These are phyloP conservation scores for Xylariomycetidae sp. DNA, from an alignment of 2,329 filamentous ascomycete species.

Conservation along the genomic window DNA sequence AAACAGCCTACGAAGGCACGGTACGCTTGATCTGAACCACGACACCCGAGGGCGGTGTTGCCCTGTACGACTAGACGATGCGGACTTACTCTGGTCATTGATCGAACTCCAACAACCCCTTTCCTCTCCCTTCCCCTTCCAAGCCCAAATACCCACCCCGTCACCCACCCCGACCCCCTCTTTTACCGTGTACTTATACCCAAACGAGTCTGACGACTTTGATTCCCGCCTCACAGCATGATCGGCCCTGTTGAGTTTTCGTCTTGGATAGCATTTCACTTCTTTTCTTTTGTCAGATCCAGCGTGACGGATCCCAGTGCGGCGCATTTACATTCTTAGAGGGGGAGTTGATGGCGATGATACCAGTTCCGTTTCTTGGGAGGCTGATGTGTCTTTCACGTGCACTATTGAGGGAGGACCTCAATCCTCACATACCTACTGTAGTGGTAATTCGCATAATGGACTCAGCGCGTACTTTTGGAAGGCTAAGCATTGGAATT, in stretches of 20 bases:
- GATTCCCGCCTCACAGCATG: not conserved
- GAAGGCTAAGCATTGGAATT: too few relatives aligned
- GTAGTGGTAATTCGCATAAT: conserved; percentile 3
- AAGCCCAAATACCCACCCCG: too few relatives aligned
- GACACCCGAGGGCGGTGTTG: not conserved
- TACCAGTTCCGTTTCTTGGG: not conserved
- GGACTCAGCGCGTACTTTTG: not conserved
- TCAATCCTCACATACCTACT: not conserved
- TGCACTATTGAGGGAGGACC: not conserved
- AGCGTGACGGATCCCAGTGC: not conserved
- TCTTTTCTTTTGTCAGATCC: not conserved
- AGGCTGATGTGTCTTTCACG: not conserved
- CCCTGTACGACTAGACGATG: not conserved
- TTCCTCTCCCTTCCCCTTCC: too few relatives aligned
- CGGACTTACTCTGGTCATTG: not conserved
- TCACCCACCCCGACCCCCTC: too few relatives aligned
- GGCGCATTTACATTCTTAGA: not conserved
- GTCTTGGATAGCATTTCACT: not conserved
- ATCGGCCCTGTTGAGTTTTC: not conserved
- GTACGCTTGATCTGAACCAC: too few relatives aligned
- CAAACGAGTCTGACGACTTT: too few relatives aligned
- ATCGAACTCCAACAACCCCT: too few relatives aligned
- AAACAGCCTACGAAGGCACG: too few relatives aligned
- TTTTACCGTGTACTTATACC: too few relatives aligned
- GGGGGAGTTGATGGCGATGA: conserved; percentile 1